phyloP scores from a whole-genome alignment of 306 rosid genomes.

The Quercus robur region DNA sequence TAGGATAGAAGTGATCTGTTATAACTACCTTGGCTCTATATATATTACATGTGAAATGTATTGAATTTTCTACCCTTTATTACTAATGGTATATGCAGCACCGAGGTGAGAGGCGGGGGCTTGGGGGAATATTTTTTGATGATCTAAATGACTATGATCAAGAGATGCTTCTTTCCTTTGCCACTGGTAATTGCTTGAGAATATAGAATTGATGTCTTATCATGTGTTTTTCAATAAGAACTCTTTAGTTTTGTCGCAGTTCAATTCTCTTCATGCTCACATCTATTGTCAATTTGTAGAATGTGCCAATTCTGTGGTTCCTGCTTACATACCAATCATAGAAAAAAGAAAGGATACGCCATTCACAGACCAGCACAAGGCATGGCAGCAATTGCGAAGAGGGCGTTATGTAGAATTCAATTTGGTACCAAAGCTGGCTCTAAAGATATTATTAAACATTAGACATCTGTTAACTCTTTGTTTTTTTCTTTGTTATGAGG shows the following conservation, averaged over 20 bases:
- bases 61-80: slow-evolving; percentile 14
- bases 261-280: slow-evolving; percentile 15
- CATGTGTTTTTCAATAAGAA: not conserved
- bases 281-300: slow-evolving; percentile 44
- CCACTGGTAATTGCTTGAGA: slow-evolving; percentile 65
- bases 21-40: not conserved
- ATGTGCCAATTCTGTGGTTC: slow-evolving; percentile 91
- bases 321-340: slow-evolving; percentile 90
- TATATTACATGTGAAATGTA: not conserved
- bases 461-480: not conserved
- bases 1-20: not conserved
- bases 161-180: slow-evolving; percentile 97
- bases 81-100: slow-evolving; percentile 55
- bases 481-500: not conserved
- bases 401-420: slow-evolving; percentile 96
- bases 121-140: slow-evolving; percentile 96
- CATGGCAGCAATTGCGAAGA: slow-evolving; percentile 94
- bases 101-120: slow-evolving; percentile 93
- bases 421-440: slow-evolving; percentile 50
- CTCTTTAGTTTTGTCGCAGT: not conserved
- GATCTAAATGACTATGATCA: slow-evolving; percentile 93
- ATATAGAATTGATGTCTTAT: slow-evolving; percentile 10
- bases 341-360: slow-evolving; percentile 84
- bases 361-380: slow-evolving; percentile 76
- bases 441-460: not conserved